phyloP scores from a whole-genome alignment of 2,329 filamentous ascomycete species.

The Rhynchosporium secalis region DNA sequence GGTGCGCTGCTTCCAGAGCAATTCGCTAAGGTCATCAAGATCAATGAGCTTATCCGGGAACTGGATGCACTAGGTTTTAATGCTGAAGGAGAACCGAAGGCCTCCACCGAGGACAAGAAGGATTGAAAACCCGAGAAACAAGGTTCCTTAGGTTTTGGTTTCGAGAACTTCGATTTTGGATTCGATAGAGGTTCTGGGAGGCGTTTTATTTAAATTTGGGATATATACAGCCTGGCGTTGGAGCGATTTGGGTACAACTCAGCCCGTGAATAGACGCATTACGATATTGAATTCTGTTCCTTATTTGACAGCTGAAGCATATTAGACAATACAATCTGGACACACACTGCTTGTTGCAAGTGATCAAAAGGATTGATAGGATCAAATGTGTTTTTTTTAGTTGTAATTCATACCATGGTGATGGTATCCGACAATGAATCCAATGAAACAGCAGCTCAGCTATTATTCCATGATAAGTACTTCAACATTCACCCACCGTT shows the following conservation, averaged over 20 bases:
- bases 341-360: too few relatives aligned
- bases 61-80: constrained; percentile 84
- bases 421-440: too few relatives aligned
- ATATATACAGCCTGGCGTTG: constrained; percentile 5
- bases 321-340: not conserved
- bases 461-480: too few relatives aligned
- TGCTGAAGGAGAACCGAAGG: constrained; percentile 67
- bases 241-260: constrained; percentile 5
- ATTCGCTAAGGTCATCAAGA: constrained; percentile 96
- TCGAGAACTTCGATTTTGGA: not conserved
- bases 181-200: constrained; percentile 1
- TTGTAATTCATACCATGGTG: too few relatives aligned
- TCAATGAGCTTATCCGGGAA: constrained; percentile 89
- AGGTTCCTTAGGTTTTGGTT: not conserved
- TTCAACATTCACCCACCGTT: too few relatives aligned
- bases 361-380: too few relatives aligned
- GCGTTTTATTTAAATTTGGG: not conserved
- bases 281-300: not conserved
- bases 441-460: too few relatives aligned
- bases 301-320: not conserved
- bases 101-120: constrained; percentile 26
- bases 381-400: too few relatives aligned
- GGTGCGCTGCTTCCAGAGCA: constrained; percentile 86
- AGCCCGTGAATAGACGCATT: constrained; percentile 9
- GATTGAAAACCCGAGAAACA: not conserved